phyloP scores from a whole-genome alignment of 2,329 filamentous ascomycete genomes.

The Iodosphaeria phyllophila region DNA sequence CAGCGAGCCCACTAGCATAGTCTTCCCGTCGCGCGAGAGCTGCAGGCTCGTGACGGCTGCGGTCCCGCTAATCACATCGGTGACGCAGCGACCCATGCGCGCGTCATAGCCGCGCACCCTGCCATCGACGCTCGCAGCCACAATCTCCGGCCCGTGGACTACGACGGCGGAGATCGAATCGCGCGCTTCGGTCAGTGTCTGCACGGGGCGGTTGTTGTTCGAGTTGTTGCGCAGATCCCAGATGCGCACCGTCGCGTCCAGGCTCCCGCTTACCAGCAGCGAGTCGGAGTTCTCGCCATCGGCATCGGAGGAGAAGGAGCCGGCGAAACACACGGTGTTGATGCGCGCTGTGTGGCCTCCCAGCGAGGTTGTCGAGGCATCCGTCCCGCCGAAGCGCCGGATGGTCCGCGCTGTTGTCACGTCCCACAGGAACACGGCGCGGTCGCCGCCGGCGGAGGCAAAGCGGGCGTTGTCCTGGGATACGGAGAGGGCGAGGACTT shows the following conservation, averaged over 20 bases:
- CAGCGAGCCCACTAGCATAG: constrained; percentile 54
- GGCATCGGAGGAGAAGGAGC: no score
- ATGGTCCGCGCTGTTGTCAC: constrained; percentile 63
- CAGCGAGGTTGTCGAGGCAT: no score
- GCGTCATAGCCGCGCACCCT: constrained; percentile 68
- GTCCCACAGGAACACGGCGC: constrained; percentile 86
- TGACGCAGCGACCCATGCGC: constrained; percentile 49
- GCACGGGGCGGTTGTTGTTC: constrained; percentile 48
- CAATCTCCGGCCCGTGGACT: constrained; percentile 35
- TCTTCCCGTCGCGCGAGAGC: constrained; percentile 53
- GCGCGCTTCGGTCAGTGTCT: constrained; percentile 52
- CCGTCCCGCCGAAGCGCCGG: constrained; percentile 40
- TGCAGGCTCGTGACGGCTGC: constrained; percentile 56
- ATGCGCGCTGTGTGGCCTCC: constrained; percentile 5
- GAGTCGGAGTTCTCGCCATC: constrained; percentile 54
- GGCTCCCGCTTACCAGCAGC: constrained; percentile 54
- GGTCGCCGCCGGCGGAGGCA: constrained; percentile 75
- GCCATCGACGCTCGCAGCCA: constrained; percentile 71
- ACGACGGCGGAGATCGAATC: constrained; percentile 42
- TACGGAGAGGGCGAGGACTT: constrained; percentile 67
- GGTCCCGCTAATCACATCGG: constrained; percentile 53
- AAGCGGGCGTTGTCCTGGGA: constrained; percentile 66
- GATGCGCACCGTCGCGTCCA: constrained; percentile 57
- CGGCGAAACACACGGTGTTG: constrained; percentile 48
- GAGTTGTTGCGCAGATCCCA: constrained; percentile 46